Conservation (phyloP, 1,139 yeast genomes). For the Blastobotrys buckinghamii region DNA sequence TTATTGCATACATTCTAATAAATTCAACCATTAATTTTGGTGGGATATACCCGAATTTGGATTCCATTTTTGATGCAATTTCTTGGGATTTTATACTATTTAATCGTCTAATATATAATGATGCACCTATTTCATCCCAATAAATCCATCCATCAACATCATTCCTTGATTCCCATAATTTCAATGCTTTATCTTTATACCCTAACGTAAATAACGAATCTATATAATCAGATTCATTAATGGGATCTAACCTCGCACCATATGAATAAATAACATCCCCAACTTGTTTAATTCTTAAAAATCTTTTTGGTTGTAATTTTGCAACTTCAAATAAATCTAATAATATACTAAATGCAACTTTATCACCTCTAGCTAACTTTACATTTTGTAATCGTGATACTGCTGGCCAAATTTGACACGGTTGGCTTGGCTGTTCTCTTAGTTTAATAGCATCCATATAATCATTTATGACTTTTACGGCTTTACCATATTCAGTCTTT, state of each 20-base stretch:
- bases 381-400: constrained; percentile 10
- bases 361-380: constrained; percentile 8
- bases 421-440: constrained; percentile 9
- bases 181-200: constrained; percentile 24
- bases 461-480: constrained; percentile 5
- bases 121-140: constrained; percentile 33
- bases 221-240: constrained; percentile 34
- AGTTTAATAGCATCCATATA: constrained; percentile 8
- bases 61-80: constrained; percentile 19
- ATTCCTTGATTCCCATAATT: constrained; percentile 29
- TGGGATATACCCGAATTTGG: constrained; percentile 20
- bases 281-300: constrained; percentile 21
- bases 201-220: constrained; percentile 27
- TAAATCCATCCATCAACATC: constrained; percentile 26
- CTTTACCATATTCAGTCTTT: constrained; percentile 2
- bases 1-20: constrained; percentile 19
- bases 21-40: constrained; percentile 25
- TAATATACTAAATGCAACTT: constrained; percentile 24
- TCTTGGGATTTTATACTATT: constrained; percentile 22
- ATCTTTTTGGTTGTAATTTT: constrained; percentile 18
- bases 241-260: constrained; percentile 32
- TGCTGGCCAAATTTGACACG: constrained; percentile 16
- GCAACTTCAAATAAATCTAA: constrained; percentile 29
- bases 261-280: constrained; percentile 30
- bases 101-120: constrained; percentile 27